Base-by-base conservation (phyloP, 257 asterid genomes). In the Leonotis leonurus region DNA sequence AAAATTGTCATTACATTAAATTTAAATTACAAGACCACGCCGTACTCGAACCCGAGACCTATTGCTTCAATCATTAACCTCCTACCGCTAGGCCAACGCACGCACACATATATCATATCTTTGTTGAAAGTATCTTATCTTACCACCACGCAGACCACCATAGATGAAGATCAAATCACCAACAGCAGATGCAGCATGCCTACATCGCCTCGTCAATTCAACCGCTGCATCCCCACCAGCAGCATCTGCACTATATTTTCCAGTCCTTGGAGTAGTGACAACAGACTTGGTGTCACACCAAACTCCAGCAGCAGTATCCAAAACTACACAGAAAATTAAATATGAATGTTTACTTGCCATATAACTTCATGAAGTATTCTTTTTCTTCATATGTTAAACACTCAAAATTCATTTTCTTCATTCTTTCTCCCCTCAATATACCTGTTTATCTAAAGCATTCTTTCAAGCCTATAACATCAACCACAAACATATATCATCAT, bases 141-240 rank as follows among this genome's bases (percentile, higher is more conserved):
- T 82, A 93, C 97, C 99, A 39, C 99, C 99, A 74, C 99, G 97
- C 55, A 93, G 85, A 64, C 99, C 99, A 29, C 99, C 99, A 49
- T 90, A 93, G 73, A 87, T 82, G 81, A 90, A 93, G 50, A 93
- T 87, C 74, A 90, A 75, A 78, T 93, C 99, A 50, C 99, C 99
- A 36, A 87, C 95, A 72, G 97, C 99, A 75, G 90, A 87, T 71
- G 97, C 95, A 58, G 99, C 99, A 68, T 92, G 99, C 81, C 97
- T 89, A 57, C 99, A 92, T 40, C 97, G 90, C 72, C 99, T 87
- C 5, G 95, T 89, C 83, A 89, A 77, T 75, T 92, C 99, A 68
- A 92, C 97, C 0, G 99, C 95, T 20, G 99, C 97, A 80, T 92
- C 99, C 24, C 99, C 99, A 35, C 97, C 99, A 65, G 99, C 99